Evolutionary conservation across 106 monocot genomes (phyloP), one percentile per base, ranked within the genome.

Genomic region (Amphibolis antarctica): DNA sequence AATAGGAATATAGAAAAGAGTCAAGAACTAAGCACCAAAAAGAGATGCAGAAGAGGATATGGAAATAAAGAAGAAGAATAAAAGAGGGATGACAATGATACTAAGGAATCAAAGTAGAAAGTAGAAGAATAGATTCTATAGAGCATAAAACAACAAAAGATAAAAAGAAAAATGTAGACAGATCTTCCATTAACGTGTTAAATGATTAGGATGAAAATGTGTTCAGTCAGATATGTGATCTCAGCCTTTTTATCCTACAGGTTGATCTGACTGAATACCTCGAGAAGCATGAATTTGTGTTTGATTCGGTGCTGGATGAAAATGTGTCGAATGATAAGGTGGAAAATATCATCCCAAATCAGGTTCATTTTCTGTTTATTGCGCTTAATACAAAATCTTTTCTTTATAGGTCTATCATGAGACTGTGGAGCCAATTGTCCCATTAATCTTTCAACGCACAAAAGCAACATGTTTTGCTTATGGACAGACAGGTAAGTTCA

Each of bases 391-490:
- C 18, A 25, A 64, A 1, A 44, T 66, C 10, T 66, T 42, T 61
- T 46, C 42, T 61, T 68, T 55, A 5, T 73, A 96, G 94, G 86
- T 96, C 23, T 96, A 96, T 63, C 81, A 65, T 25, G 84, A 96
- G 48, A 96, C 94, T 19, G 94, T 96, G 49, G 86, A 96, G 60
- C 84, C 86, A 46, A 76, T 96, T 76, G 82, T 96, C 28, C 94
- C 89, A 51, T 80, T 78, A 31, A 90, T 96, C 52, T 96, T 96
- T 84, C 79, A 84, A 62, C 86, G 89, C 18, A 89, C 71, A 1
- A 96, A 96, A 64, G 94, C 94, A 68, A 96, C 94, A 44, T 96
- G 94, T 68, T 96, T 96, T 84, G 94, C 94, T 3, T 96, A 96
- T 74, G 94, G 94, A 29, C 94, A 96, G 78, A 96, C 94, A 70